A percentile compares a stretch with the other conserved stretches of the same genome.
These are phyloP conservation scores for Ustilago shanxiensis DNA, from an alignment of 1,284 basidiomycete genomes.

Conservation along the genomic window DNA sequence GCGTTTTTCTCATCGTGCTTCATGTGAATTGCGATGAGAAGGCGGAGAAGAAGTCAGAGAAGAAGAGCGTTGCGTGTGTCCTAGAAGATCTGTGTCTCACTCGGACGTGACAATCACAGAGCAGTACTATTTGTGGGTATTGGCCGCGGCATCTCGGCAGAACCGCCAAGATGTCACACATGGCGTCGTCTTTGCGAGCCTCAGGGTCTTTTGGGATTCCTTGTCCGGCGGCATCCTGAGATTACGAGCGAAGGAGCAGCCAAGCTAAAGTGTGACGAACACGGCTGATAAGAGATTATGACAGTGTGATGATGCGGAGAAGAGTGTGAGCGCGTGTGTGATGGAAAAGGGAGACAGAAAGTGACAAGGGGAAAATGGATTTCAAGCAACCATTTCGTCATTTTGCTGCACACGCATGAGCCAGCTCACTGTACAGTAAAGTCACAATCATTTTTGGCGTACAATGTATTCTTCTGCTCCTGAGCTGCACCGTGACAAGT, in stretches of 20 bases:
- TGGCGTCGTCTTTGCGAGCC: too few relatives aligned
- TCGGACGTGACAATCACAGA: too few relatives aligned
- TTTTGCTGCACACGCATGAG: constrained; percentile 19
- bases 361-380: not conserved
- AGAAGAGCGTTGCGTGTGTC: not conserved
- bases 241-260: too few relatives aligned
- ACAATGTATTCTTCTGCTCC: too few relatives aligned
- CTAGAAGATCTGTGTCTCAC: not conserved
- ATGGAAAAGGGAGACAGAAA: not conserved
- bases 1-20: not conserved
- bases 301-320: not conserved
- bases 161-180: not conserved
- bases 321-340: too few relatives aligned
- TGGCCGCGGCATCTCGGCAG: too few relatives aligned
- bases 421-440: not conserved
- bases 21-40: not conserved
- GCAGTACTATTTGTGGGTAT: too few relatives aligned
- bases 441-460: not conserved
- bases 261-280: not conserved
- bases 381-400: constrained; percentile 40
- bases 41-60: not conserved
- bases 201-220: too few relatives aligned
- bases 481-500: too few relatives aligned
- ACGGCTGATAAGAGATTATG: not conserved
- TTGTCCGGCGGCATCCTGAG: too few relatives aligned